phyloP scores from a whole-genome alignment of 495 filamentous ascomycete genomes.

The Massariosphaeria phaeospora region DNA sequence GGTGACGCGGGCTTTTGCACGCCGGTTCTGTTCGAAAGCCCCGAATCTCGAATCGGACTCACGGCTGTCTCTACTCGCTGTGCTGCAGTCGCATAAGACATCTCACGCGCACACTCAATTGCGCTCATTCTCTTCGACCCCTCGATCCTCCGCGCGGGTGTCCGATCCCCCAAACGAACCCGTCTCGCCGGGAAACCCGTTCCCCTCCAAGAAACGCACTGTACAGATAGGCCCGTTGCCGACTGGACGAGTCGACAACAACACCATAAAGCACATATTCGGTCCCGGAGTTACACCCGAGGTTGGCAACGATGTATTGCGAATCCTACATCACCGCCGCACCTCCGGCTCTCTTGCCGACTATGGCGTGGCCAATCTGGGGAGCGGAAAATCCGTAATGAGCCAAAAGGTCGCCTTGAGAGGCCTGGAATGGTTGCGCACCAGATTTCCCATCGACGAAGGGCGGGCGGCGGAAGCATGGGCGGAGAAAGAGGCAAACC shows the following conservation, averaged over 20 bases:
- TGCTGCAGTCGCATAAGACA: neutral
- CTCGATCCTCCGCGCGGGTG: slow-evolving; percentile 6
- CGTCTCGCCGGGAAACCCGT: neutral
- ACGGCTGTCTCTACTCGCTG: neutral
- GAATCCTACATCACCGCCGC: slow-evolving; percentile 67
- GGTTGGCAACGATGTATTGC: slow-evolving; percentile 61
- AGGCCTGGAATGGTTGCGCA: slow-evolving; percentile 65
- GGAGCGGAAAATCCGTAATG: slow-evolving; percentile 27
- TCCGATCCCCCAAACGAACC: neutral
- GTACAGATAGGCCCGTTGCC: slow-evolving; percentile 27
- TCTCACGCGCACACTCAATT: neutral
- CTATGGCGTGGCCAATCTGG: slow-evolving; percentile 39
- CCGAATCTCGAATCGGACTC: neutral
- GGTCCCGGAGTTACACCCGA: slow-evolving; percentile 46
- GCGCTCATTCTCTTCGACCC: slow-evolving; percentile 20
- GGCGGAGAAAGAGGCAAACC: slow-evolving; percentile 52
- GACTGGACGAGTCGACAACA: slow-evolving; percentile 31
- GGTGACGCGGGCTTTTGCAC: slow-evolving; percentile 22
- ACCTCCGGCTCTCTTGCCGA: slow-evolving; percentile 67
- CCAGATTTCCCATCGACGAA: slow-evolving; percentile 68
- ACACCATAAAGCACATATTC: slow-evolving; percentile 56
- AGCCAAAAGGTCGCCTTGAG: slow-evolving; percentile 36
- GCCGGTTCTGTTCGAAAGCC: slow-evolving; percentile 7
- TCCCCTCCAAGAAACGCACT: slow-evolving; percentile 8
- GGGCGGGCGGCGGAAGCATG: slow-evolving; percentile 58